Conservation (phyloP, 495 filamentous ascomycete genomes). For the Neurospora discreta region DNA sequence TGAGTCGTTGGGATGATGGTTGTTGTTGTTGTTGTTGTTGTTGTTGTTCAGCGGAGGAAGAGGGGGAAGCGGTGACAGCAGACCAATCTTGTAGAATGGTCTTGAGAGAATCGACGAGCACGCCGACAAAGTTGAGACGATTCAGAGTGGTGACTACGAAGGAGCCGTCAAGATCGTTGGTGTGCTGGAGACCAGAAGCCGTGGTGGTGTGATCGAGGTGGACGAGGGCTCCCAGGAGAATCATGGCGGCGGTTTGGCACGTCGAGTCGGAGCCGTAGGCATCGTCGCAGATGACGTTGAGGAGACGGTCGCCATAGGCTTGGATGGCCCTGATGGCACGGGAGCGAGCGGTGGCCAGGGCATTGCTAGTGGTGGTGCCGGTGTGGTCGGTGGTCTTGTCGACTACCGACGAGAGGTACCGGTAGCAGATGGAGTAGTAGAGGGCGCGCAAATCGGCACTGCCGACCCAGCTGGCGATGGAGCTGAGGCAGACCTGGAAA, state of each 20-base stretch:
- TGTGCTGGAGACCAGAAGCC: background rate
- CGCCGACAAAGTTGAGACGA: constrained; percentile 76
- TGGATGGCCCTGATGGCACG: constrained; percentile 69
- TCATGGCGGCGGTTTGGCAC: constrained; percentile 71
- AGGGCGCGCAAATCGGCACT: constrained; percentile 61
- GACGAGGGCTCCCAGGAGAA: constrained; percentile 61
- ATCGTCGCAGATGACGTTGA: constrained; percentile 88
- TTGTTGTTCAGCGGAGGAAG: background rate
- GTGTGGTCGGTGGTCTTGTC: constrained; percentile 28
- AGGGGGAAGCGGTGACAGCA: constrained; percentile 9
- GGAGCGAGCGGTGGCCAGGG: constrained; percentile 35
- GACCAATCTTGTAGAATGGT: constrained; percentile 54
- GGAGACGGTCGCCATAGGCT: constrained; percentile 59
- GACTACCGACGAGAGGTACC: constrained; percentile 66
- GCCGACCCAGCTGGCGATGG: constrained; percentile 60
- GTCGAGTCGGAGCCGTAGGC: constrained; percentile 72
- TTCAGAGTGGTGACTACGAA: constrained; percentile 69
- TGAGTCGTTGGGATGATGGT: background rate
- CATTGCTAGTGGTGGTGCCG: constrained; percentile 2
- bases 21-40: background rate
- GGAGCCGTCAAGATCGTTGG: constrained; percentile 41
- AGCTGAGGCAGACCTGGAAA: constrained; percentile 70
- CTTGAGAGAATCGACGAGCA: constrained; percentile 76
- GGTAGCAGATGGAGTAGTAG: constrained; percentile 80
- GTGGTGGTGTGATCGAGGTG: constrained; percentile 42